Percentiles rank a stretch among this genome's conserved stretches.
These are phyloP conservation scores for Ophiostoma montium DNA, from an alignment of 2,329 filamentous ascomycete species.

Conservation along the genomic window DNA sequence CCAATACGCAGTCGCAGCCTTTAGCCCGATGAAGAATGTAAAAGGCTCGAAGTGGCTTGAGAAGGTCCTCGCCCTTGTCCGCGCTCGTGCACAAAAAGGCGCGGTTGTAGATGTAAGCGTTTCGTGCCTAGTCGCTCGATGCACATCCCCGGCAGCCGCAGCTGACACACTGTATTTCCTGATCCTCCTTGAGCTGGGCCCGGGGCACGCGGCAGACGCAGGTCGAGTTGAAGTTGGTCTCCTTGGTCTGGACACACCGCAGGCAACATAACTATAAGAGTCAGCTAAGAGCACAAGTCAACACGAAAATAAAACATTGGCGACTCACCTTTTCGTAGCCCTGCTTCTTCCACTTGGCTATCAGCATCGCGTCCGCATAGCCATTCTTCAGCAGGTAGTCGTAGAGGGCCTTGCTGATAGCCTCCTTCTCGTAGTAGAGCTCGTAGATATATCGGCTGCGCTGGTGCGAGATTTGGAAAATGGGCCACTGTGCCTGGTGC, in stretches of 20 bases:
- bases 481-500: conserved; percentile 89
- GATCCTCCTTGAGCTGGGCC: conserved; percentile 76
- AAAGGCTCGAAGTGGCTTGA: no score
- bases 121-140: conserved; percentile 8
- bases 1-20: no score
- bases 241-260: conserved; percentile 96
- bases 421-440: conserved; percentile 94
- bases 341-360: conserved; percentile 99
- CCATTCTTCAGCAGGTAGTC: conserved; percentile 95
- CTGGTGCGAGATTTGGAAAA: conserved; percentile 95
- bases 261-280: conserved; percentile 68
- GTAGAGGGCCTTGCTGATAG: conserved; percentile 82
- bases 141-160: conserved; percentile 88
- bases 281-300: background rate
- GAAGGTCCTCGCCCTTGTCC: no score
- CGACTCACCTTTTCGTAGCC: conserved; percentile 81
- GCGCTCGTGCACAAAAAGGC: no score
- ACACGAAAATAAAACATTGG: no score
- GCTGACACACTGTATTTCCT: conserved; percentile 84
- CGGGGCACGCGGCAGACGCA: conserved; percentile 93
- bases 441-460: conserved; percentile 90
- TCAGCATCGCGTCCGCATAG: conserved; percentile 88
- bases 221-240: conserved; percentile 96
- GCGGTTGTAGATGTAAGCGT: no score
- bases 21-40: no score